A percentile compares a stretch with the other conserved stretches of the same genome.
Evolutionary conservation across 2,329 filamentous ascomycete genomes (phyloP).

Genomic region (Diaporthe citriasiana): DNA sequence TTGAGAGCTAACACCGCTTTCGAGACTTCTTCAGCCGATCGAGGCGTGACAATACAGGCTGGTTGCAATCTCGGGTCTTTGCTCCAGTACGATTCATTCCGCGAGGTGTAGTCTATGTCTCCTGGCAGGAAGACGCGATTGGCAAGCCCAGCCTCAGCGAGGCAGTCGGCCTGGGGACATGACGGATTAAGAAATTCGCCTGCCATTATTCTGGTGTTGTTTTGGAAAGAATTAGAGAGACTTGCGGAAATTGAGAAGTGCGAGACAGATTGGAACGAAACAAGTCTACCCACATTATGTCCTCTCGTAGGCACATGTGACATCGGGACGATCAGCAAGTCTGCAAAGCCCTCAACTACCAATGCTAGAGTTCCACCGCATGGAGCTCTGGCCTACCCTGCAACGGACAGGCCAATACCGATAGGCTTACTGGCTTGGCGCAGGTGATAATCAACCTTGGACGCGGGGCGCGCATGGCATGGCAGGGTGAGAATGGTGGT

Average conservation of each 20-base stretch:
- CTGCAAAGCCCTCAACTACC: background rate
- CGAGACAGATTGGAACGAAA: too few relatives aligned
- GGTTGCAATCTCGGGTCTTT: background rate
- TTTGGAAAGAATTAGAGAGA: background rate
- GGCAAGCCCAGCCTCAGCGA: constrained; percentile 1
- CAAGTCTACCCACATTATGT: background rate
- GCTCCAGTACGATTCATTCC: constrained; percentile 16
- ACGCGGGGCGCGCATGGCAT: background rate
- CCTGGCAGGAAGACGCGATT: background rate
- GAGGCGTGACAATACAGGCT: constrained; percentile 8
- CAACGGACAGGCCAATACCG: background rate
- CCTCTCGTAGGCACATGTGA: too few relatives aligned
- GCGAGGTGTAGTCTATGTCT: background rate
- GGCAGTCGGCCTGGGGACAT: background rate
- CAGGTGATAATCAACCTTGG: background rate
- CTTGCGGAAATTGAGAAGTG: background rate
- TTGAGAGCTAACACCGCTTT: background rate
- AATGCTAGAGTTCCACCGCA: too few relatives aligned
- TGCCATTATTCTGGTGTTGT: background rate
- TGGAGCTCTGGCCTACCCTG: background rate
- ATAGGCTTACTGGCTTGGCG: background rate
- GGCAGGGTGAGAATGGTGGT: background rate
- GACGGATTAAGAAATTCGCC: background rate
- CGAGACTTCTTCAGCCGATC: constrained; percentile 2
- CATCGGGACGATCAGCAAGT: background rate